Evolutionary conservation across 169 alveolate genomes (phyloP), one percentile per base, ranked within the genome.

Genomic region (Cryptosporidium sp.): DNA sequence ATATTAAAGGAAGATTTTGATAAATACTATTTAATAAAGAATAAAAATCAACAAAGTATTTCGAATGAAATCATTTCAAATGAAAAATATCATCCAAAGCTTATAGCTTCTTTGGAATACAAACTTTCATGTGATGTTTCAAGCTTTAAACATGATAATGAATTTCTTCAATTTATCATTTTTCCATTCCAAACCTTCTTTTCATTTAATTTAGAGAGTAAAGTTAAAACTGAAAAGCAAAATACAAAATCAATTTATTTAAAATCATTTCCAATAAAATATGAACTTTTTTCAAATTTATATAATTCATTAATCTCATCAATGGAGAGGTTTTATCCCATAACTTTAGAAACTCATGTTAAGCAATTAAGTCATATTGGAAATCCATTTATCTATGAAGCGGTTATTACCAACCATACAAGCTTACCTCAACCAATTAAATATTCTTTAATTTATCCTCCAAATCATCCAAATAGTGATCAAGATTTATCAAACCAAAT

Each of bases 261-360:
- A 31, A 73, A 80, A 26, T 80, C 89, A 21, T 67, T 80, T 10
- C 89, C 89, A 21, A 80, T 80, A 6, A 61, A 48, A 18, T 62
- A 62, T 31, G 51, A 62, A 9, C 56, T 80, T 31, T 42, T 26
- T 33, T 21, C 33, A 26, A 29, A 26, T 21, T 68, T 80, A 5
- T 45, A 61, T 23, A 44, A 60, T 29, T 48, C 89, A 3, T 39
- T 80, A 5, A 80, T 80, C 21, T 44, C 26, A 9, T 65, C 75
- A 18, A 3, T 26, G 1, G 37, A 61, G 18, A 80, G 33, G 31
- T 62, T 37, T 31, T 60, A 61, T 45, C 89, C 89, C 16, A 42
- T 80, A 9, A 62, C 75, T 23, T 21, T 80, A 12, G 73, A 60
- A 42, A 65, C 75, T 23, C 35, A 62, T 21, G 75, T 53, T 1